Conservation (phyloP, 768 basidiomycete genomes). For the Pisolithus orientalis region DNA sequence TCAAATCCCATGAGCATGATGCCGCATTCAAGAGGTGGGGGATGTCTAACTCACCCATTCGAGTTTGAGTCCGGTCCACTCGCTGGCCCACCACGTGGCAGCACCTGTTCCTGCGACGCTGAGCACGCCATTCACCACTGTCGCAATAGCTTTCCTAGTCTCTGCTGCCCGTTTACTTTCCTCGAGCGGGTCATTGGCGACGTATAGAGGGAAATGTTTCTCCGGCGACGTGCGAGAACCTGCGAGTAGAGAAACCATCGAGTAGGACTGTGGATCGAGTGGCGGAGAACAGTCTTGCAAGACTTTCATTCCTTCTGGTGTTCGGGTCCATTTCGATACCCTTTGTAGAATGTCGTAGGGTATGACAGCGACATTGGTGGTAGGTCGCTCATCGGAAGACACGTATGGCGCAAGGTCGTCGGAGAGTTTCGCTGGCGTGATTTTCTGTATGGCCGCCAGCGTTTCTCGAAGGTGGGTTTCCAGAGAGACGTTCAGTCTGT, state of each 20-base stretch:
- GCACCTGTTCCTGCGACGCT: constrained; percentile 62
- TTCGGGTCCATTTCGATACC: constrained; percentile 66
- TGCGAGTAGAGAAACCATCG: constrained; percentile 71
- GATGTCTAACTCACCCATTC: constrained; percentile 60
- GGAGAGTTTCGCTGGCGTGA: constrained; percentile 42
- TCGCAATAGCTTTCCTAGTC: constrained; percentile 63
- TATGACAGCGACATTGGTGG: constrained; percentile 34
- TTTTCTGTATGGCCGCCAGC: constrained; percentile 38
- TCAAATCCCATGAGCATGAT: constrained; percentile 3
- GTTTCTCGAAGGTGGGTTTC: constrained; percentile 53
- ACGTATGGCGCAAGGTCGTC: constrained; percentile 37
- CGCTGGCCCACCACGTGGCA: constrained; percentile 70
- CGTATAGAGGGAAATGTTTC: constrained; percentile 54
- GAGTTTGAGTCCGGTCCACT: constrained; percentile 52
- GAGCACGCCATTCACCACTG: constrained; percentile 64
- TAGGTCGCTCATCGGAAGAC: constrained; percentile 12
- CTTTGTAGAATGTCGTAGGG: constrained; percentile 53
- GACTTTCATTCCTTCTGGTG: constrained; percentile 36
- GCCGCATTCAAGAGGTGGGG: neutral
- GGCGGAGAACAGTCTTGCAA: constrained; percentile 36
- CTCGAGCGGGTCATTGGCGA: constrained; percentile 41
- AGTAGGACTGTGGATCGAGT: constrained; percentile 50
- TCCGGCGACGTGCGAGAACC: constrained; percentile 76
- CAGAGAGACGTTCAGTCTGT: constrained; percentile 52
- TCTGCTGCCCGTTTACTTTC: constrained; percentile 38